Conservation (phyloP, 139 green algal species). For the Medakamo hakoo region DNA sequence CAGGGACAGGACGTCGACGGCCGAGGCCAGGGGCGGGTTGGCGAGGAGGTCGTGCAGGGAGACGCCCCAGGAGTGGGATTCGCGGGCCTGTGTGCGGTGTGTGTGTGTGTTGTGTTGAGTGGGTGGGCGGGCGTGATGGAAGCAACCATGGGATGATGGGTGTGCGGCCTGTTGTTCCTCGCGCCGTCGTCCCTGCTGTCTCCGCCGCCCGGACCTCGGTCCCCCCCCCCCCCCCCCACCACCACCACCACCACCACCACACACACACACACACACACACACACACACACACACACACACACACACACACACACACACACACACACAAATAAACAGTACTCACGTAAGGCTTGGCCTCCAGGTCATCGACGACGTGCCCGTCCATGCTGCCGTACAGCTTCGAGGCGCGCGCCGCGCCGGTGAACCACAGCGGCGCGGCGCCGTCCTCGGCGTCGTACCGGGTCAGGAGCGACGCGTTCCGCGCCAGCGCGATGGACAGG, state of each 20-base stretch:
- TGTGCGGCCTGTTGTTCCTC: no score
- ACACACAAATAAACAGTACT: no score
- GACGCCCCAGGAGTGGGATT: neutral
- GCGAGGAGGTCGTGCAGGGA: neutral
- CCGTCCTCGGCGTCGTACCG: neutral
- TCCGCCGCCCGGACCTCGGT: no score
- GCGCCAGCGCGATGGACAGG: slow-evolving; percentile 1
- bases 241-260: no score
- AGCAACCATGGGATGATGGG: no score
- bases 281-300: no score
- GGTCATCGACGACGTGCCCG: neutral
- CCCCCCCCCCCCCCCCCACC: no score
- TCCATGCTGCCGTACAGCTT: neutral
- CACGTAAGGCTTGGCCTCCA: neutral
- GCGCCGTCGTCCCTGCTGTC: no score
- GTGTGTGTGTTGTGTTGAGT: no score
- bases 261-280: no score
- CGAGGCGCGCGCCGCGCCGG: neutral
- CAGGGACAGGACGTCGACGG: neutral
- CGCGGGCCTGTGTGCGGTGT: neutral
- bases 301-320: no score
- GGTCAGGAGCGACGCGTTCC: neutral
- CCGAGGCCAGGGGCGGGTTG: neutral
- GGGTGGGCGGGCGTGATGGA: neutral
- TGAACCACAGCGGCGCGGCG: neutral